Percentiles rank a stretch among this genome's conserved stretches.
phyloP scores from a whole-genome alignment of 1,284 basidiomycete genomes.

The Bondarzewia mesenterica region DNA sequence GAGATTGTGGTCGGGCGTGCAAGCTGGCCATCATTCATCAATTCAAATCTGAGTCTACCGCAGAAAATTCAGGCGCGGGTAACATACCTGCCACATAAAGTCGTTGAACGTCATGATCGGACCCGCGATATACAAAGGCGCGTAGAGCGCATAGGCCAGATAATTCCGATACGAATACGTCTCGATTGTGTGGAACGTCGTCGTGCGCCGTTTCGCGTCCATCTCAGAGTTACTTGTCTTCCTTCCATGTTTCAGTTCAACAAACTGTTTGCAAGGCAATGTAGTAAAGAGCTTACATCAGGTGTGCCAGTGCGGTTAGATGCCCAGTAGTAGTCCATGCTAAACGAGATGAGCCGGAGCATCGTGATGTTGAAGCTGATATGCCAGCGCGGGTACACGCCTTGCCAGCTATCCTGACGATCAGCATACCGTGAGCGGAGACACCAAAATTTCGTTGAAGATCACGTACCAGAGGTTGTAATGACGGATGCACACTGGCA shows the following conservation, averaged over 20 bases:
- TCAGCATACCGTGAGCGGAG: neutral
- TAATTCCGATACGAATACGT: slow-evolving; percentile 54
- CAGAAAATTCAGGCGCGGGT: neutral
- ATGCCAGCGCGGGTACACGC: slow-evolving; percentile 83
- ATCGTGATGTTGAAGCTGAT: slow-evolving; percentile 96
- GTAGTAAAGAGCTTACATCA: slow-evolving; percentile 32
- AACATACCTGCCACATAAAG: slow-evolving; percentile 80
- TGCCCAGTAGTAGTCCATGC: slow-evolving; percentile 89
- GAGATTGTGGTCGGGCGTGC: slow-evolving; percentile 40
- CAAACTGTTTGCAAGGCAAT: neutral
- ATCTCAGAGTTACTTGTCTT: slow-evolving; percentile 3
- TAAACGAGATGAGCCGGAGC: slow-evolving; percentile 89
- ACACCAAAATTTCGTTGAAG: slow-evolving; percentile 22
- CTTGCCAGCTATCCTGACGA: slow-evolving; percentile 61
- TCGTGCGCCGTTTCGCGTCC: slow-evolving; percentile 49
- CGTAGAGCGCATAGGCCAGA: slow-evolving; percentile 77
- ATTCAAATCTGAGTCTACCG: neutral
- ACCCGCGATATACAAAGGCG: slow-evolving; percentile 92
- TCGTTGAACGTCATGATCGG: slow-evolving; percentile 97
- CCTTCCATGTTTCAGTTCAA: slow-evolving; percentile 6
- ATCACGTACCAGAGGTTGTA: slow-evolving; percentile 45
- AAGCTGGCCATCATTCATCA: slow-evolving; percentile 33
- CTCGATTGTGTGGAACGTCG: slow-evolving; percentile 33
- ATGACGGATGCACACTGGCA: slow-evolving; percentile 41
- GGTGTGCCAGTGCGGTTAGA: slow-evolving; percentile 27